Percentiles rank a stretch among this genome's conserved stretches.
Evolutionary conservation across 306 rosid species (phyloP).

Genomic region (Glycine latifolia): DNA sequence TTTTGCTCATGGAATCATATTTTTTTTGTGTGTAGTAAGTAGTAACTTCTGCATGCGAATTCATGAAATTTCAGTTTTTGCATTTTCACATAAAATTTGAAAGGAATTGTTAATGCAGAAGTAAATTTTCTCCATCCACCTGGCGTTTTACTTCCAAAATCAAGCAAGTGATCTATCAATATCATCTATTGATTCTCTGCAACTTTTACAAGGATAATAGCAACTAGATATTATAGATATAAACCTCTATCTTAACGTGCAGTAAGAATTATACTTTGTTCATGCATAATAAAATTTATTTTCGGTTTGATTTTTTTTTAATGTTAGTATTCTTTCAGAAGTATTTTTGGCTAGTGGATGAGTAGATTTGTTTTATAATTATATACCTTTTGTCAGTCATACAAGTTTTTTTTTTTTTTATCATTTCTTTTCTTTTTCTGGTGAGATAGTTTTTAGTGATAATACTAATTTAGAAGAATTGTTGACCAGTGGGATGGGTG

Average conservation of each 20-base stretch:
- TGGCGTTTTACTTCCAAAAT: conserved; percentile 34
- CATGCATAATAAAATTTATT: too few relatives aligned
- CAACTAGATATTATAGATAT: conserved; percentile 26
- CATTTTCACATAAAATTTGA: conserved; percentile 26
- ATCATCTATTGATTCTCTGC: conserved; percentile 15
- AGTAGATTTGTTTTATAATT: too few relatives aligned
- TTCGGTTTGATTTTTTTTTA: too few relatives aligned
- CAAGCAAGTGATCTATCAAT: conserved; percentile 18
- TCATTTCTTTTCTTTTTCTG: too few relatives aligned
- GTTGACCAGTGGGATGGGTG: too few relatives aligned
- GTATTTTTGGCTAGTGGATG: too few relatives aligned
- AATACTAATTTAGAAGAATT: too few relatives aligned
- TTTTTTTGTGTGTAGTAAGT: conserved; percentile 13
- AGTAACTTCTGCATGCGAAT: neutral
- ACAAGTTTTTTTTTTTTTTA: too few relatives aligned
- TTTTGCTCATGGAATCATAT: conserved; percentile 19
- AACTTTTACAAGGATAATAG: conserved; percentile 10
- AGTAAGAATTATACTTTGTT: conserved; percentile 1
- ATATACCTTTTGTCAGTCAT: too few relatives aligned
- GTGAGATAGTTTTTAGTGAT: too few relatives aligned
- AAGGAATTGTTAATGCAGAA: conserved; percentile 35
- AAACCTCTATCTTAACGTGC: neutral
- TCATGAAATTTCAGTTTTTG: conserved; percentile 1
- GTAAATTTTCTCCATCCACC: conserved; percentile 15
- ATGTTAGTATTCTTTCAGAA: too few relatives aligned